phyloP scores from a whole-genome alignment of 495 filamentous ascomycete genomes.

The Xylaria castorea region DNA sequence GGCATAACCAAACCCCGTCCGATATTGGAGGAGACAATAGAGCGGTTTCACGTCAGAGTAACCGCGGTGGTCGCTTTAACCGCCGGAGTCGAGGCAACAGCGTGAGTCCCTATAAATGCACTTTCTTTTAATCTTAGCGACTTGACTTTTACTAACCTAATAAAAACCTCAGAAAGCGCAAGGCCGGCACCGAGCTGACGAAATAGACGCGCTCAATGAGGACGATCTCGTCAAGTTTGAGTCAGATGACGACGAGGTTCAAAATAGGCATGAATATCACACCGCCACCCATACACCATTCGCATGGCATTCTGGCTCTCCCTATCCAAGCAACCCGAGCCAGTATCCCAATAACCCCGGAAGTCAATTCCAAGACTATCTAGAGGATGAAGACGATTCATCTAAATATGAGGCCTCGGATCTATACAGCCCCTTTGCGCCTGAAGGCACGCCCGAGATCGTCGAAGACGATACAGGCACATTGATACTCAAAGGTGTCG shows the following conservation, averaged over 20 bases:
- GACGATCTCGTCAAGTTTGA: conserved; percentile 42
- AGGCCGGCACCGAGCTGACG: background rate
- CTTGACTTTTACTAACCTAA: conserved; percentile 12
- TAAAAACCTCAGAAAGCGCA: conserved; percentile 3
- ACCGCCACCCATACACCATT: conserved; percentile 26
- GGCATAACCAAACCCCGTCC: conserved; percentile 29
- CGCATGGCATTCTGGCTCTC: conserved; percentile 26
- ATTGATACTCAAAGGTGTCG: conserved; percentile 72
- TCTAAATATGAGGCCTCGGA: conserved; percentile 43
- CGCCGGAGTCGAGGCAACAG: conserved; percentile 29
- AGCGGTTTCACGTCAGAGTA: conserved; percentile 19
- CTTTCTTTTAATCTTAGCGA: background rate
- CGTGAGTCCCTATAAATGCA: conserved; percentile 28
- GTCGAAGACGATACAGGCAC: conserved; percentile 44
- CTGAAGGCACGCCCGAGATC: conserved; percentile 40
- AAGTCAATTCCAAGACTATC: conserved; percentile 22
- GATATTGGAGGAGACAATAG: conserved; percentile 2
- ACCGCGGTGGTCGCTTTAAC: conserved; percentile 29
- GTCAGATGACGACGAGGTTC: conserved; percentile 36
- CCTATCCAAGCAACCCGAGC: conserved; percentile 30
- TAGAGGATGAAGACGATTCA: conserved; percentile 28
- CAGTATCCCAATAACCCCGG: conserved; percentile 28
- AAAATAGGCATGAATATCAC: conserved; percentile 21
- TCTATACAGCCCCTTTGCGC: conserved; percentile 39
- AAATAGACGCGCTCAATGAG: conserved; percentile 5